These are phyloP conservation scores for Xylariaceae sp. DNA, from an alignment of 2,329 filamentous ascomycete species.

Conservation along the genomic window DNA sequence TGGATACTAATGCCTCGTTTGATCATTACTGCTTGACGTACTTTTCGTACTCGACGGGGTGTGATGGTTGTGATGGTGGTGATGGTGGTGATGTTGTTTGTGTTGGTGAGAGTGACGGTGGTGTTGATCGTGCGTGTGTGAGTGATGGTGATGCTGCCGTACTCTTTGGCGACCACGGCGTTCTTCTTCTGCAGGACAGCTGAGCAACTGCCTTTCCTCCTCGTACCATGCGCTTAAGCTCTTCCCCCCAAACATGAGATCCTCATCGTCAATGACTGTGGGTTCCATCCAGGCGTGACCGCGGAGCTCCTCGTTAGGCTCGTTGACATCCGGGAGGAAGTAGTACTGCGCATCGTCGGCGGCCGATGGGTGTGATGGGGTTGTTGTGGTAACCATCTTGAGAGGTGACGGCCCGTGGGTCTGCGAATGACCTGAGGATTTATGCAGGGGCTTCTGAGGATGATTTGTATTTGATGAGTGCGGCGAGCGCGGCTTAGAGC, in stretches of 20 bases:
- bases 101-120: conserved; percentile 34
- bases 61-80: conserved; percentile 33
- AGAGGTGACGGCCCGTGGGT: conserved; percentile 40
- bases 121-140: conserved; percentile 19
- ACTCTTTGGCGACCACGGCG: conserved; percentile 49
- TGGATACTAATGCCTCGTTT: conserved; percentile 34
- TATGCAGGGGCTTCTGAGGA: conserved; percentile 23
- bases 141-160: conserved; percentile 28
- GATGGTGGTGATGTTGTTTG: conserved; percentile 23
- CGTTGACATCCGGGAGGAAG: conserved; percentile 36
- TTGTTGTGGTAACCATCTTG: conserved; percentile 43
- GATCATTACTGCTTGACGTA: conserved; percentile 27
- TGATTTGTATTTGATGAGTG: conserved; percentile 20
- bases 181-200: conserved; percentile 49
- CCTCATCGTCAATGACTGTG: conserved; percentile 65
- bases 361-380: conserved; percentile 32
- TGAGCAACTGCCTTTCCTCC: conserved; percentile 57
- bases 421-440: conserved; percentile 27
- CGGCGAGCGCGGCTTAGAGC: conserved; percentile 30
- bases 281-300: conserved; percentile 55
- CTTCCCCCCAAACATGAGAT: conserved; percentile 66
- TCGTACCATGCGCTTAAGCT: conserved; percentile 65
- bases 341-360: conserved; percentile 41
- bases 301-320: conserved; percentile 31
- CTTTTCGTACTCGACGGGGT: conserved; percentile 28